These are phyloP conservation scores for Penicillium sp. DNA, from an alignment of 2,329 filamentous ascomycete species.

Conservation along the genomic window DNA sequence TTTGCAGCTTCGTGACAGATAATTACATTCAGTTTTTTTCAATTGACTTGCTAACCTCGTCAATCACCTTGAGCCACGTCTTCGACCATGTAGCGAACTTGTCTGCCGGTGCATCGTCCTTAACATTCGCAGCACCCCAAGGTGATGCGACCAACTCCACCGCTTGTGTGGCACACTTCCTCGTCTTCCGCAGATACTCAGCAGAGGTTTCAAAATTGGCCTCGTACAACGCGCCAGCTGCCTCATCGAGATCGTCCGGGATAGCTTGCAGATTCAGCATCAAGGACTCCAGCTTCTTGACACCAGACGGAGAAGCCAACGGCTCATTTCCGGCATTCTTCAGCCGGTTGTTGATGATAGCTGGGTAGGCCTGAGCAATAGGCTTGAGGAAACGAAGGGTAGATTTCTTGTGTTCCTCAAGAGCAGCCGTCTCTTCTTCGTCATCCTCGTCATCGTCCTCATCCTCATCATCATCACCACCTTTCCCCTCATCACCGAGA, in stretches of 20 bases:
- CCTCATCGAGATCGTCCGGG: slow-evolving; percentile 45
- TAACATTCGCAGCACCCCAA: slow-evolving; percentile 63
- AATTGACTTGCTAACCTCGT: slow-evolving; percentile 39
- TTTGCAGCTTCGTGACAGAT: slow-evolving; percentile 2
- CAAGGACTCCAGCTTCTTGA: slow-evolving; percentile 36
- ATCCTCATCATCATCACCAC: slow-evolving; percentile 17
- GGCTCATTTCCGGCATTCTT: slow-evolving; percentile 32
- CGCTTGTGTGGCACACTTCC: slow-evolving; percentile 57
- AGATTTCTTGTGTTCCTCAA: slow-evolving; percentile 42
- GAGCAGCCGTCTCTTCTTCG: slow-evolving; percentile 32
- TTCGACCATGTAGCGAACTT: slow-evolving; percentile 76
- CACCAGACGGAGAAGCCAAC: slow-evolving; percentile 15
- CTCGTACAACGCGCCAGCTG: slow-evolving; percentile 47
- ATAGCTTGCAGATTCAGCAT: slow-evolving; percentile 36
- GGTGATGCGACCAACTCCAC: slow-evolving; percentile 70
- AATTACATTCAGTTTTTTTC: slow-evolving; percentile 12
- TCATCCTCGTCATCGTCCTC: slow-evolving; percentile 22
- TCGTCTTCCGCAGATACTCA: slow-evolving; percentile 33
- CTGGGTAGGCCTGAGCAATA: slow-evolving; percentile 44
- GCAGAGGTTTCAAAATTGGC: slow-evolving; percentile 36
- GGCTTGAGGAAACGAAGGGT: slow-evolving; percentile 44
- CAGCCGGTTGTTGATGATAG: slow-evolving; percentile 43
- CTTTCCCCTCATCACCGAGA: slow-evolving; percentile 30
- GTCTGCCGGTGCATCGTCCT: slow-evolving; percentile 61
- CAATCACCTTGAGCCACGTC: slow-evolving; percentile 51